phyloP scores from a whole-genome alignment of 192 early-diverging fungal genomes.

The Entomortierella parvispora region DNA sequence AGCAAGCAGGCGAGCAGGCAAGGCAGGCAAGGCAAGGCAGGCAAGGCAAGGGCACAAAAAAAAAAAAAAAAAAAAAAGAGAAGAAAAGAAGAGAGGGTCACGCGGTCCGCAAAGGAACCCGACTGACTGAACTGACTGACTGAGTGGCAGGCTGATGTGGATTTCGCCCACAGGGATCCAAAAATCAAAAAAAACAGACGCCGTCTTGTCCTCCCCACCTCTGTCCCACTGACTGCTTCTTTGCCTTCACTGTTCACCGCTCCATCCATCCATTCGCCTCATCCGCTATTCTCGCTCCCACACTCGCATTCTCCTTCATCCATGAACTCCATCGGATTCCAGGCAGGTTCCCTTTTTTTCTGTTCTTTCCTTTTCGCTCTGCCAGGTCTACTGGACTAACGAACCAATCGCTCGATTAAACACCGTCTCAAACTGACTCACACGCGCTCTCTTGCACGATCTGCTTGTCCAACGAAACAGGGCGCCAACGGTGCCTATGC shows the following conservation, averaged over 20 bases:
- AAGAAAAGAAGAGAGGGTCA: too few species aligned
- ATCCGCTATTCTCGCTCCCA: background rate
- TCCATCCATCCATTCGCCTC: background rate
- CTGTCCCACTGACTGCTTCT: too few species aligned
- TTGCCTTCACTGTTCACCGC: too few species aligned
- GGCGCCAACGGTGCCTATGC: constrained; percentile 48
- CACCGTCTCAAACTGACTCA: background rate
- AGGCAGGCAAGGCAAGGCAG: too few species aligned
- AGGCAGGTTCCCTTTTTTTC: constrained; percentile 7
- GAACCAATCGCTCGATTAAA: background rate
- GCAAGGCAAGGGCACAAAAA: too few species aligned
- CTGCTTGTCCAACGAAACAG: background rate
- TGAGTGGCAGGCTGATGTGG: too few species aligned
- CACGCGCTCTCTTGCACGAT: background rate
- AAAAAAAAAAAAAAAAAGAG: too few species aligned
- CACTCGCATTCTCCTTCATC: background rate
- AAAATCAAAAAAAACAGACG: too few species aligned
- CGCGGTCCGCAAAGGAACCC: too few species aligned
- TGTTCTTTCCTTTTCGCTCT: background rate
- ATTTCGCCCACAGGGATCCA: too few species aligned
- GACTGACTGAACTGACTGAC: too few species aligned
- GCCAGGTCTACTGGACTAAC: background rate
- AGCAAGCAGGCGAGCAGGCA: background rate
- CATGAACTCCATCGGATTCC: constrained; percentile 49
- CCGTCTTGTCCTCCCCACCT: too few species aligned